phyloP scores from a whole-genome alignment of 164 flowering plant genomes.

The Chimonanthus praecox region DNA sequence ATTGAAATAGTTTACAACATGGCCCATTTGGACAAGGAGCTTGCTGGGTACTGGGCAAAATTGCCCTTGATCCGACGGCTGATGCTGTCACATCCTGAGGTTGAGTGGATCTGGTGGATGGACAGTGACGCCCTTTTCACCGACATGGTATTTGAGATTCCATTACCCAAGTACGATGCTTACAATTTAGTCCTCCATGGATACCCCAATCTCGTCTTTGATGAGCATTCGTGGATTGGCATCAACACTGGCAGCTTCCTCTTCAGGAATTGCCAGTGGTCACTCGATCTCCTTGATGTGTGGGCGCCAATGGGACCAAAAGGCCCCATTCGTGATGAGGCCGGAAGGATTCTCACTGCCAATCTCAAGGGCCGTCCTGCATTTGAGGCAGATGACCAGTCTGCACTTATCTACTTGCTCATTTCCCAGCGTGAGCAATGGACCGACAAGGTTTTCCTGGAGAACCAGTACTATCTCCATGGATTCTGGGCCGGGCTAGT shows the following conservation, averaged over 20 bases:
- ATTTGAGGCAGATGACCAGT: slow-evolving; percentile 94
- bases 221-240: slow-evolving; percentile 83
- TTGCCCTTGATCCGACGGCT: slow-evolving; percentile 66
- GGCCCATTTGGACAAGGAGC: slow-evolving; percentile 80
- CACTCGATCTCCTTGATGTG: slow-evolving; percentile 75
- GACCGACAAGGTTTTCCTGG: slow-evolving; percentile 73
- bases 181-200: slow-evolving; percentile 82
- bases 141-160: slow-evolving; percentile 88
- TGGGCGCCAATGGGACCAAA: slow-evolving; percentile 99
- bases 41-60: slow-evolving; percentile 94
- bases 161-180: slow-evolving; percentile 48
- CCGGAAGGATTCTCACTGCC: slow-evolving; percentile 76
- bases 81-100: slow-evolving; percentile 85
- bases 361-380: slow-evolving; percentile 77
- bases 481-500: slow-evolving; percentile 90
- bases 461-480: slow-evolving; percentile 76
- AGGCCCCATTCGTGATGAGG: slow-evolving; percentile 74
- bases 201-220: slow-evolving; percentile 70
- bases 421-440: slow-evolving; percentile 60
- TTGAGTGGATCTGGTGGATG: slow-evolving; percentile 99
- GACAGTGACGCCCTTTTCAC: slow-evolving; percentile 96
- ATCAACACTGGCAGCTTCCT: slow-evolving; percentile 85
- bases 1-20: slow-evolving; percentile 78
- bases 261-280: slow-evolving; percentile 91
- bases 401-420: slow-evolving; percentile 81